phyloP scores from a whole-genome alignment of 208 protist genomes.

The Plasmodiophora brassicae region DNA sequence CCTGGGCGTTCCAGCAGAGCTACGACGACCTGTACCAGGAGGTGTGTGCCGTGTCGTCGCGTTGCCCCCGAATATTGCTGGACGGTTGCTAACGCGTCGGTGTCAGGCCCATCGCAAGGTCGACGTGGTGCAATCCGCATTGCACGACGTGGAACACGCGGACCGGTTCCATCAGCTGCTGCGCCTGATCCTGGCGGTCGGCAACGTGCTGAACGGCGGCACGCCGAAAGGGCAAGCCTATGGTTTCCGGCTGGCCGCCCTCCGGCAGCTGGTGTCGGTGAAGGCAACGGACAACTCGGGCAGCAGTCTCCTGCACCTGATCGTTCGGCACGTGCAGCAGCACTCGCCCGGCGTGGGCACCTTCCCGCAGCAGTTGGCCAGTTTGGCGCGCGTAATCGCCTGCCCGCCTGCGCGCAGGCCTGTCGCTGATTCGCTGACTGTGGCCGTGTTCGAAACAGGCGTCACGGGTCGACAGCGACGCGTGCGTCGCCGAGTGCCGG shows the following conservation, averaged over 20 bases:
- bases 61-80: not conserved
- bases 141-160: not conserved
- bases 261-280: not conserved
- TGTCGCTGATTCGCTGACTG: not conserved
- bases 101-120: not conserved
- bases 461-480: not conserved
- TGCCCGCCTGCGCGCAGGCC: not conserved
- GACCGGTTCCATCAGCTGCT: slow-evolving; percentile 16
- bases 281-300: slow-evolving; percentile 1
- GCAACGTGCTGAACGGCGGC: slow-evolving; percentile 5
- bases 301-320: not conserved
- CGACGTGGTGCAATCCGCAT: not conserved
- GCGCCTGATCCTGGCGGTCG: not conserved
- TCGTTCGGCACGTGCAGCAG: not conserved
- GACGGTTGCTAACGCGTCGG: not conserved
- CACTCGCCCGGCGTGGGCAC: not conserved
- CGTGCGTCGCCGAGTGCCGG: not conserved
- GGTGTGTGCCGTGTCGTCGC: too few species aligned
- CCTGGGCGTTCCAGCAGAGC: slow-evolving; percentile 19
- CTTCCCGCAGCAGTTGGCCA: not conserved
- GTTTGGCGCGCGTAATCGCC: not conserved
- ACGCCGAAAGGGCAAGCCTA: slow-evolving; percentile 5
- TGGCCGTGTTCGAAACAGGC: not conserved
- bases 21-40: not conserved
- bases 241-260: not conserved